Base-by-base conservation (phyloP, 2,329 filamentous ascomycete genomes). In the Tympanopsis confertula region DNA sequence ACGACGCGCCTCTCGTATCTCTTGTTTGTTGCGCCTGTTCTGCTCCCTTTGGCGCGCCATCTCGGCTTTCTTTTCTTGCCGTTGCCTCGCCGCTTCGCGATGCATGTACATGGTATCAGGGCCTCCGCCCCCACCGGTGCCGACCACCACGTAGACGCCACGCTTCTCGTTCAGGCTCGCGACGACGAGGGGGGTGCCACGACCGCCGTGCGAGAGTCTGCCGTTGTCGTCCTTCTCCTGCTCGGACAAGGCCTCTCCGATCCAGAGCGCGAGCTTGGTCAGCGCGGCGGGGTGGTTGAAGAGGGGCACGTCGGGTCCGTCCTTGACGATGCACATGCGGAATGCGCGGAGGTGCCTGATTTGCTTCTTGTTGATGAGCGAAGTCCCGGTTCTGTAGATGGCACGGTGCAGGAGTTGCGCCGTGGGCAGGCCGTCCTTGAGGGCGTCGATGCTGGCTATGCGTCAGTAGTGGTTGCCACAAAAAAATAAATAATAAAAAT, bases 241-340 rank as follows among this genome's bases (percentile, higher is more conserved):
- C 46, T 95, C 88, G 1, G 82, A 75, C 32, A 96, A 79, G 0
- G 91, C 91, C 59, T 96, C 89, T 35, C 83, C 86, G 32, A 96
- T 75, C 91, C 91, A 98, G 3, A 94, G 69, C 0, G 89, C 88
- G 12, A 98, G 71, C 57, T 96, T 95, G 2, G 88, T 94, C 17
- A 98, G 65, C 2, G 91, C 91, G 5, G 88, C 86, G 0, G 91
- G 88, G 51, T 96, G 89, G 1, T 82, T 87, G 60, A 98, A 98
- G 10, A 96, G 71, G 13, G 74, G 63, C 0, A 94, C 82, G 48
- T 96, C 91, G 1, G 88, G 86, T 0, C 89, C 87, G 51, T 96
- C 91, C 54, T 93, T 94, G 48, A 98, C 87, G 3, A 96, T 83
- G 24, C 85, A 93, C 71, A 98, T 87, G 36, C 91, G 84, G 57